Evolutionary conservation across 73 alveolate species (phyloP).

Genomic region (Tetrahymena elliotti): DNA sequence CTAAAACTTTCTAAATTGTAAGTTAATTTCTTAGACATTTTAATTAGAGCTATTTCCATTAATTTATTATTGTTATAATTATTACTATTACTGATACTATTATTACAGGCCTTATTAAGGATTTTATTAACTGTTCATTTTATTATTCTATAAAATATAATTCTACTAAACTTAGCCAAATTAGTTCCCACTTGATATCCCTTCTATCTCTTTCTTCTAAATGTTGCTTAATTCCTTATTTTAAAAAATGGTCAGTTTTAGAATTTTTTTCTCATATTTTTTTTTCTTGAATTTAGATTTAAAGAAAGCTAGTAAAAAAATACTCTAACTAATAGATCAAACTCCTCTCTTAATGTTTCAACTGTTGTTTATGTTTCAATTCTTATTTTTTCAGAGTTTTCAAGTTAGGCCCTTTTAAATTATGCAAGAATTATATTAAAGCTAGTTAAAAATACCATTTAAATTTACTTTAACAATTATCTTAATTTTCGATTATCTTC

Average conservation of each 20-base stretch:
- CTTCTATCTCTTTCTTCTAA: not conserved
- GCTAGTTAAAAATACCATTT: not conserved
- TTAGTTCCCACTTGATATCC: not conserved
- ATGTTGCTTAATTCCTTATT: not conserved
- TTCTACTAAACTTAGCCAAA: not conserved
- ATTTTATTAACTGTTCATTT: not conserved
- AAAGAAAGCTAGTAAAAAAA: not conserved
- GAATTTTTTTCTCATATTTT: too few species aligned
- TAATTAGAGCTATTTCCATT: not conserved
- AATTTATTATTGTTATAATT: not conserved
- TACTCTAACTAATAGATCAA: constrained; percentile 49
- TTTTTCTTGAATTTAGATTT: too few species aligned
- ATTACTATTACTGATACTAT: not conserved
- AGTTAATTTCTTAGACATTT: not conserved
- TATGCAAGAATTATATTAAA: not conserved
- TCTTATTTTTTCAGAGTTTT: constrained; percentile 49
- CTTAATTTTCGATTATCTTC: not conserved
- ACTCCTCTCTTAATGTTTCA: constrained; percentile 55
- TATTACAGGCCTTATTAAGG: not conserved
- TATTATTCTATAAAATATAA: not conserved
- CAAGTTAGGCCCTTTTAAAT: constrained; percentile 21
- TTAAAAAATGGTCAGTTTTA: too few species aligned
- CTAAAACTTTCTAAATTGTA: not conserved
- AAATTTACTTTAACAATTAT: not conserved
- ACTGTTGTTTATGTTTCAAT: constrained; percentile 45